A percentile compares a stretch with the other conserved stretches of the same genome.
Evolutionary conservation across 805 yeast genomes (phyloP).

Genomic region (Barnettozyma salicaria): DNA sequence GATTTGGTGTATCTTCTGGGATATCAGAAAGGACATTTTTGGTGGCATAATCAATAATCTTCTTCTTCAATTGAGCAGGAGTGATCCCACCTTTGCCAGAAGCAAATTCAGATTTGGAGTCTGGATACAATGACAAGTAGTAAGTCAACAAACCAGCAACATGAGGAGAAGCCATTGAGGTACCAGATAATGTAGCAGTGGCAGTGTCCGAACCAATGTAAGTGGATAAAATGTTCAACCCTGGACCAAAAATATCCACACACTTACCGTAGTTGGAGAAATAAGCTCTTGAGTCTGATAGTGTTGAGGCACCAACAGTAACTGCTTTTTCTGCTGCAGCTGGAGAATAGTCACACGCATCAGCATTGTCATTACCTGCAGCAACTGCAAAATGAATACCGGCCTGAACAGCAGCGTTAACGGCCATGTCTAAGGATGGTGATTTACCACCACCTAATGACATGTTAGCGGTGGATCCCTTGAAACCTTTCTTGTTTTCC

Average conservation of each 20-base stretch:
- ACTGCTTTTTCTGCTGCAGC: slow-evolving; percentile 80
- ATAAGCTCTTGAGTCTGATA: slow-evolving; percentile 84
- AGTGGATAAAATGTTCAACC: slow-evolving; percentile 80
- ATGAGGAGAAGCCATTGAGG: slow-evolving; percentile 98
- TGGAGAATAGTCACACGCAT: slow-evolving; percentile 90
- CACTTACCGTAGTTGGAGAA: slow-evolving; percentile 95
- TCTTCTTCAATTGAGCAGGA: slow-evolving; percentile 72
- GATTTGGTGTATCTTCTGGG: slow-evolving; percentile 71
- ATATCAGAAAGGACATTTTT: slow-evolving; percentile 52
- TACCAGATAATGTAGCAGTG: slow-evolving; percentile 84
- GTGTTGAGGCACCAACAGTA: slow-evolving; percentile 93
- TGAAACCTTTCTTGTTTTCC: slow-evolving; percentile 55
- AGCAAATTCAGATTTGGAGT: slow-evolving; percentile 55
- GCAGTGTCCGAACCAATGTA: slow-evolving; percentile 73
- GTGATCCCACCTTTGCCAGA: slow-evolving; percentile 49
- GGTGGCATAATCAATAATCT: slow-evolving; percentile 63
- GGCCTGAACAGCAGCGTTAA: slow-evolving; percentile 80
- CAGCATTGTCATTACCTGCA: slow-evolving; percentile 91
- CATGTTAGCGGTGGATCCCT: slow-evolving; percentile 88
- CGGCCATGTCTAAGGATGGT: slow-evolving; percentile 80
- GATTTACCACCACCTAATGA: slow-evolving; percentile 93
- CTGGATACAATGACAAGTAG: slow-evolving; percentile 82
- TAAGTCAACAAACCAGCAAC: slow-evolving; percentile 89
- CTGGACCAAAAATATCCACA: slow-evolving; percentile 96
- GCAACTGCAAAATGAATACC: slow-evolving; percentile 94